Evolutionary conservation across 257 asterid species (phyloP).

Genomic region (Nicotiana tomentosiformis): DNA sequence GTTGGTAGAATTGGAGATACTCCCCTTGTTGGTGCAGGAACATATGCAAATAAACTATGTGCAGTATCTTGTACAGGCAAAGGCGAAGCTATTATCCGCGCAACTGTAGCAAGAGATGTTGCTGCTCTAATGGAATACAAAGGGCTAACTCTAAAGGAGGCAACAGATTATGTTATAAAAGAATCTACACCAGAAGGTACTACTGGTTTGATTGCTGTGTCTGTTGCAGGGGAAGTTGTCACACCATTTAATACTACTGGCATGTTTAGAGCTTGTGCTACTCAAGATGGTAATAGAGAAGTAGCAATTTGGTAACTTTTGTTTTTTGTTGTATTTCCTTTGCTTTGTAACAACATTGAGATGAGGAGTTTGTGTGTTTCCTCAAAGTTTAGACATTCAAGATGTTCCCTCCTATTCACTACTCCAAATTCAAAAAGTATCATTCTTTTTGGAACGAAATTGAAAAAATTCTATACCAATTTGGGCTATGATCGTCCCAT

Average conservation of each 20-base stretch:
- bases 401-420: not conserved
- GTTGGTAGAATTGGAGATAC: constrained; percentile 86
- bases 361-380: not conserved
- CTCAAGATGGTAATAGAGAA: constrained; percentile 58
- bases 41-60: constrained; percentile 69
- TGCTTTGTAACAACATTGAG: not conserved
- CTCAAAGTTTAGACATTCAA: not conserved
- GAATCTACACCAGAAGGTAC: constrained; percentile 53
- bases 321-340: not conserved
- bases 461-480: too few species aligned
- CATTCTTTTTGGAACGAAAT: fast-evolving
- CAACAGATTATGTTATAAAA: constrained; percentile 47
- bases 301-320: constrained; percentile 49
- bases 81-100: constrained; percentile 79
- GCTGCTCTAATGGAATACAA: constrained; percentile 88
- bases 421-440: too few species aligned
- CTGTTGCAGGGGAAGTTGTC: constrained; percentile 65
- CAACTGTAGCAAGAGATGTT: constrained; percentile 83
- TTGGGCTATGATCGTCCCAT: too few species aligned
- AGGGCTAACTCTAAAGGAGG: constrained; percentile 70
- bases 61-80: constrained; percentile 86
- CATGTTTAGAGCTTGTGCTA: constrained; percentile 91
- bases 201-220: constrained; percentile 71
- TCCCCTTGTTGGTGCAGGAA: constrained; percentile 81
- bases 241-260: constrained; percentile 69